Evolutionary conservation across 2,329 filamentous ascomycete genomes (phyloP).

Genomic region (Epichloe uncinata): DNA sequence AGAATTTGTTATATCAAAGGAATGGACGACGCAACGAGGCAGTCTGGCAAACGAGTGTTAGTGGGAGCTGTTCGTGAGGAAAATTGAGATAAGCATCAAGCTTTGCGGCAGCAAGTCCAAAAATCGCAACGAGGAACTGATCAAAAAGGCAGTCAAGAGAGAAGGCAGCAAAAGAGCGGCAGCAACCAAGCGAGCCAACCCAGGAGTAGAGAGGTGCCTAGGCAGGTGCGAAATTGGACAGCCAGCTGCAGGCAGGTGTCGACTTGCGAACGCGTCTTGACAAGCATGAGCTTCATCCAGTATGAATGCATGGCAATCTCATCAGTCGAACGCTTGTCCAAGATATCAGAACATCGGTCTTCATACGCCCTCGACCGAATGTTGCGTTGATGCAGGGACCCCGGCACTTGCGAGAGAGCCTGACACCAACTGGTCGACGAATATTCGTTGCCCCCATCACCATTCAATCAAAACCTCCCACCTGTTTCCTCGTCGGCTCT

Average conservation of each 20-base stretch:
- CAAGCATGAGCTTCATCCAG: too few relatives aligned
- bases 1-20: constrained; percentile 11
- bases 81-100: neutral
- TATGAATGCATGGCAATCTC: too few relatives aligned
- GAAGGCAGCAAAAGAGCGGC: neutral
- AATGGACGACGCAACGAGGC: constrained; percentile 23
- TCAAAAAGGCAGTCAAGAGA: neutral
- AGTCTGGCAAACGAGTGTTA: constrained; percentile 16
- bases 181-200: too few relatives aligned
- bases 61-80: neutral
- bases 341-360: too few relatives aligned
- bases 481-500: neutral
- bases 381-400: neutral
- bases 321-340: too few relatives aligned
- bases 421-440: neutral
- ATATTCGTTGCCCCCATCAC: neutral
- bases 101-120: neutral
- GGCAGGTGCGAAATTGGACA: neutral
- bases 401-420: neutral
- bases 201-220: neutral
- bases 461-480: neutral
- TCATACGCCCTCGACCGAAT: neutral
- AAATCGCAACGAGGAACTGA: neutral
- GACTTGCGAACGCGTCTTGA: neutral
- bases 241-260: neutral